phyloP scores from a whole-genome alignment of 441 rosid species.

The Adansonia gregorii region DNA sequence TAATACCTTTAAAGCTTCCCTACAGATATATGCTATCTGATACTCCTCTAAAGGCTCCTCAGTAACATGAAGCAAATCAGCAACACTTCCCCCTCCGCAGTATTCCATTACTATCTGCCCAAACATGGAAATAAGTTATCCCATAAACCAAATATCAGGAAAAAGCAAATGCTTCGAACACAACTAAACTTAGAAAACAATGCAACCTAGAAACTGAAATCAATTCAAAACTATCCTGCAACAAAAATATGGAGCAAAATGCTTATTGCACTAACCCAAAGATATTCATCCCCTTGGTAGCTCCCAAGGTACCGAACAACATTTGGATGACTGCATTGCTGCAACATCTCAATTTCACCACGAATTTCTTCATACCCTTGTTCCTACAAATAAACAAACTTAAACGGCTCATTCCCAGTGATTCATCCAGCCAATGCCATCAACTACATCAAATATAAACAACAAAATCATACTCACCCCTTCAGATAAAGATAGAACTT shows the following conservation, averaged over 20 bases:
- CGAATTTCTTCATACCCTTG: slow-evolving; percentile 99
- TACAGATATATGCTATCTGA: slow-evolving; percentile 95
- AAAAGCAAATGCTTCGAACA: slow-evolving; percentile 18
- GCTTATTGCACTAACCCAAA: slow-evolving; percentile 70
- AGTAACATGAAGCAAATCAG: slow-evolving; percentile 87
- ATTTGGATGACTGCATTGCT: slow-evolving; percentile 96
- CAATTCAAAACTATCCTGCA: slow-evolving; percentile 11
- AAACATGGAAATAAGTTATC: slow-evolving; percentile 38
- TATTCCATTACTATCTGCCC: slow-evolving; percentile 99
- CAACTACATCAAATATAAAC: slow-evolving; percentile 8
- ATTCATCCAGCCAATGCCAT: slow-evolving; percentile 22
- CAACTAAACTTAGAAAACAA: slow-evolving; percentile 18
- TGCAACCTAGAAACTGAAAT: slow-evolving; percentile 17
- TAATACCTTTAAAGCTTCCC: slow-evolving; percentile 88
- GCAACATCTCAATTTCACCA: slow-evolving; percentile 99
- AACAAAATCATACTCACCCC: slow-evolving; percentile 60
- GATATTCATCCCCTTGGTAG: slow-evolving; percentile 98
- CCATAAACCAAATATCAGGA: slow-evolving; percentile 18
- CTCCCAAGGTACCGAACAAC: slow-evolving; percentile 97
- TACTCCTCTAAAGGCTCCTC: slow-evolving; percentile 94
- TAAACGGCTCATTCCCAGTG: slow-evolving; percentile 26
- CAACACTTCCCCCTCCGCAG: slow-evolving; percentile 99
- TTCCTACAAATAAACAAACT: slow-evolving; percentile 56
- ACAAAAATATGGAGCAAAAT: slow-evolving; percentile 21
- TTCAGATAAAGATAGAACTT: slow-evolving; percentile 91